Base-by-base conservation (phyloP, 306 rosid species). In the Pterocarpus macrocarpus region DNA sequence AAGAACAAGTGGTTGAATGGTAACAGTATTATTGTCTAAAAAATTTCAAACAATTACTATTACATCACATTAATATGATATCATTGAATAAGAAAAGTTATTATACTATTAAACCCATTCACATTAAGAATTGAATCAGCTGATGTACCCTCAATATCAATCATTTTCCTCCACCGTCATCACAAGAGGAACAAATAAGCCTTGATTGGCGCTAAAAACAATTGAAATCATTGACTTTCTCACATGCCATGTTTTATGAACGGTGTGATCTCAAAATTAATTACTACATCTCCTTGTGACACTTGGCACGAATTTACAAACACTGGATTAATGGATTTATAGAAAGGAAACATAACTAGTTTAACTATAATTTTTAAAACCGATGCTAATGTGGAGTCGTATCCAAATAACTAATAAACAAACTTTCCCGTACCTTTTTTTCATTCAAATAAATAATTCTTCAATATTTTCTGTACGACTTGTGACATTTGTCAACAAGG, bases 161-260 rank as follows among this genome's bases (percentile, higher is more conserved):
- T 85, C 67, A 2, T 77, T 64, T 62, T 82, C 45, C 5, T n/a
- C 6, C 2, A 28, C 5, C 11, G 5, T 49, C 59, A 39, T 64
- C 65, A 72, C 16, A 69, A 76, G 56, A 69, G 69, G 56, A 47
- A 71, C 71, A 83, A 33, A 33, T 33, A 7, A 47, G 9, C 58
- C 16, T 84, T 13, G 50, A 35, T 69, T 50, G 76, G 67, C 62
- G 57, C 33, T 13, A 1, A 7, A 55, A 57, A 28, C 53, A 52
- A 41, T 16, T 4, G 3, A 85, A 56, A 57, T 14, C 38, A 1
- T 81, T 84, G 88, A 87, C 90, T 77, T 81, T 78, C 7, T 12
- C 86, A 78, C 82, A 81, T 84, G 86, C 16, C 2, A 68, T 55
- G 69, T 71, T 43, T 59, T 16, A 55, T 32, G 15, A 39, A 15